Evolutionary conservation across 2,329 filamentous ascomycete genomes (phyloP).

Genomic region (Fusarium abutilonis): DNA sequence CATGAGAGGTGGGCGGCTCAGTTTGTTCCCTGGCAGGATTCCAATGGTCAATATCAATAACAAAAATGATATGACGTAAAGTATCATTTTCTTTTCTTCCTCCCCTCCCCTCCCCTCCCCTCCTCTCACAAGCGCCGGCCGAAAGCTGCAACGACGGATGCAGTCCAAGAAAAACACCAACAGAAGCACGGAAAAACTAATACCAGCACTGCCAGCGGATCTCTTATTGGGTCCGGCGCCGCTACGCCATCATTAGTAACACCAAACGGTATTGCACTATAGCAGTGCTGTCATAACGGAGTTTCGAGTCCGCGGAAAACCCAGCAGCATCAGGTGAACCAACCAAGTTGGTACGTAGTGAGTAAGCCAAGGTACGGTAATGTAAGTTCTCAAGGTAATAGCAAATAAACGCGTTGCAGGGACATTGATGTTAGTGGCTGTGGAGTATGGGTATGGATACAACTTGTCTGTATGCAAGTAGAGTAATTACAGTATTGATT

Average conservation of each 20-base stretch:
- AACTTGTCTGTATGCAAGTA: constrained; percentile 4
- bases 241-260: constrained; percentile 41
- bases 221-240: constrained; percentile 16
- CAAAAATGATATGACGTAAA: constrained; percentile 42
- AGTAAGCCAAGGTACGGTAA: constrained; percentile 3
- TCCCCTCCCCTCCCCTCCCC: constrained; percentile 1
- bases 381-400: neutral
- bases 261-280: constrained; percentile 4
- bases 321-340: constrained; percentile 7
- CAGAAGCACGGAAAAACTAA: constrained; percentile 18
- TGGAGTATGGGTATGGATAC: constrained; percentile 1
- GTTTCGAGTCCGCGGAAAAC: constrained; percentile 1
- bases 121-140: constrained; percentile 21
- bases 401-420: constrained; percentile 6
- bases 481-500: constrained; percentile 1
- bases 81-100: neutral
- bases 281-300: neutral
- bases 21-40: constrained; percentile 34
- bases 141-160: constrained; percentile 28
- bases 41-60: constrained; percentile 31
- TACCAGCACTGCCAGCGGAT: neutral
- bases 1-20: constrained; percentile 6
- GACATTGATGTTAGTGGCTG: constrained; percentile 12
- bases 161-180: constrained; percentile 13
- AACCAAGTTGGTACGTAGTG: constrained; percentile 2